These are phyloP conservation scores for Inga oerstediana DNA, from an alignment of 306 rosid genomes.

Conservation along the genomic window DNA sequence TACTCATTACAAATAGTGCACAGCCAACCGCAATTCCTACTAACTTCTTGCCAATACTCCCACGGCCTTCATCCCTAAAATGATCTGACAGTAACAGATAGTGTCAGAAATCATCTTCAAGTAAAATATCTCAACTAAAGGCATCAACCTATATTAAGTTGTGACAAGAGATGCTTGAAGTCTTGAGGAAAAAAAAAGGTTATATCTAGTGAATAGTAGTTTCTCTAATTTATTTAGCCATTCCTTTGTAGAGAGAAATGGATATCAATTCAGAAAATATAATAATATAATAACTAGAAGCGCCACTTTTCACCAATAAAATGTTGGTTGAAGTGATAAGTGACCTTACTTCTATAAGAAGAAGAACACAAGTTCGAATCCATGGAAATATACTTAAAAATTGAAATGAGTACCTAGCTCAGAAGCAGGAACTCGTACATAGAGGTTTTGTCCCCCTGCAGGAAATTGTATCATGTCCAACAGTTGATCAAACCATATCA, in stretches of 20 bases:
- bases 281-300: background rate
- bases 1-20: background rate
- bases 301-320: no score
- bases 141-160: background rate
- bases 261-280: background rate
- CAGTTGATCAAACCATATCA: conserved; percentile 28
- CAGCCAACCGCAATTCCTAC: background rate
- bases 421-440: conserved; percentile 22
- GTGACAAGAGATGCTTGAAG: background rate
- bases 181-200: no score
- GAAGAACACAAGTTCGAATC: no score
- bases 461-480: conserved; percentile 8
- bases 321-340: no score
- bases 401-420: background rate
- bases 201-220: background rate
- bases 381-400: rapidly evolving
- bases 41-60: background rate
- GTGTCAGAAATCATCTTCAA: background rate
- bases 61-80: background rate
- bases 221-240: background rate
- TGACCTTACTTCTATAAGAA: no score
- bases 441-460: conserved; percentile 32
- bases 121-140: background rate
- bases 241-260: background rate
- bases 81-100: background rate